Base-by-base conservation (phyloP, 163 green algal genomes). In the Chlorella variabilis region DNA sequence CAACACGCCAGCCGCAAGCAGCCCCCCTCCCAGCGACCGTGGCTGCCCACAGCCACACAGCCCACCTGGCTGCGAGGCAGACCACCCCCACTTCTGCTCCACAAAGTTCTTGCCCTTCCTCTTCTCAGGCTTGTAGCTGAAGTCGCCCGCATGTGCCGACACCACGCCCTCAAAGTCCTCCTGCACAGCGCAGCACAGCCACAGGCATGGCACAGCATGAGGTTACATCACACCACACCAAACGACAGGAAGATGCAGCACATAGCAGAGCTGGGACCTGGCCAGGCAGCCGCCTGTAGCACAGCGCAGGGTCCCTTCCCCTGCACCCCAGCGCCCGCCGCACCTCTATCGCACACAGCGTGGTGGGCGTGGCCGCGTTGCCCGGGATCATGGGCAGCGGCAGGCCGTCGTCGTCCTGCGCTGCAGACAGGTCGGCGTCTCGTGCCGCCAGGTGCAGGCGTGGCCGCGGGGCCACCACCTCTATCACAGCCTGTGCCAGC, bases 311-410 rank as follows among this genome's bases (percentile, higher is more conserved):
- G n/a, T n/a, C n/a, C n/a, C n/a, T n/a, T n/a, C n/a, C n/a, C n/a
- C n/a, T n/a, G n/a, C n/a, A n/a, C n/a, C n/a, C 4, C 27, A 38
- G 59, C 27, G 8, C 29, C 4, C 18, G 20, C 2, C 68, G 1
- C 75, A 81, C 75, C 75, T 81, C 39, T 23, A 81, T 81, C 3
- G 75, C 75, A 31, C 75, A 81, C 18, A 81, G 75, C 75, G 75
- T 81, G 75, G 75, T 81, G 20, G 75, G 75, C 29, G 59, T 59
- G 42, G 42, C 75, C 3, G 75, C 58, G 18, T 81, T 81, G 27
- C 59, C 59, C 1, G 75, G 75, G 7, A 81, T 61, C 75, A 81
- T 81, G 41, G 75, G 75, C 59, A 61, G 75, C 6, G 75, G 75
- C 58, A 81, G 62, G 29, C 75, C 75, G 31, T 63, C 34, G 2